A percentile compares a stretch with the other conserved stretches of the same genome.
phyloP scores from a whole-genome alignment of 768 basidiomycete genomes.

The Leccinum disarticulatum region DNA sequence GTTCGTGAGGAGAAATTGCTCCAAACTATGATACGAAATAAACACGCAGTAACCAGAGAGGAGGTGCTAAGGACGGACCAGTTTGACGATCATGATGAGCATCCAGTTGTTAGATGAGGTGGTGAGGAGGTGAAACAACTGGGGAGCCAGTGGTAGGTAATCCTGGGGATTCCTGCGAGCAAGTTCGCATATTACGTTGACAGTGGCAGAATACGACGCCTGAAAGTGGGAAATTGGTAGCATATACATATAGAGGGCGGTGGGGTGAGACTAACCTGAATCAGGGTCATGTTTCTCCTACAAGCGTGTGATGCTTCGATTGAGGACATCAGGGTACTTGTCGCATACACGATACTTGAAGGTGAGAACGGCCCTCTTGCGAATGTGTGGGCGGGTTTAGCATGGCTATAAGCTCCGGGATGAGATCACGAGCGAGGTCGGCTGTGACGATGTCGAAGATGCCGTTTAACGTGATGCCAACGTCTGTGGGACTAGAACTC shows the following conservation, averaged over 20 bases:
- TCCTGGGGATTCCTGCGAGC: constrained; percentile 76
- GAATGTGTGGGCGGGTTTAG: constrained; percentile 82
- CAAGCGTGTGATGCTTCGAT: constrained; percentile 63
- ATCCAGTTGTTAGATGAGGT: constrained; percentile 99
- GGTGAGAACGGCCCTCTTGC: constrained; percentile 87
- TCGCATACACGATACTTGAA: constrained; percentile 71
- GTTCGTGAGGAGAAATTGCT: constrained; percentile 86
- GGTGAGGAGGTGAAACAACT: constrained; percentile 88
- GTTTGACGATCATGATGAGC: constrained; percentile 97
- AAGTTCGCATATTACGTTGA: constrained; percentile 93
- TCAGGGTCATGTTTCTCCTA: constrained; percentile 80
- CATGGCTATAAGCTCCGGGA: constrained; percentile 81
- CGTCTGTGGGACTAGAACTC: constrained; percentile 66
- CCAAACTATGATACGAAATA: constrained; percentile 67
- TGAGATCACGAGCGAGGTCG: constrained; percentile 89
- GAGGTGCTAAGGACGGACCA: constrained; percentile 51
- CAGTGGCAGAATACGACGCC: constrained; percentile 90
- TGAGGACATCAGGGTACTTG: constrained; percentile 79
- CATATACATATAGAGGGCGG: neutral
- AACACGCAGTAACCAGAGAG: neutral
- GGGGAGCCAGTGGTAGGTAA: constrained; percentile 86
- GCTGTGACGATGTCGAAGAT: constrained; percentile 80
- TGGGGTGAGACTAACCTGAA: constrained; percentile 43
- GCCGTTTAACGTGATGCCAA: constrained; percentile 78
- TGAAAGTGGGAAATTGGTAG: constrained; percentile 27